phyloP scores from a whole-genome alignment of 2,329 filamentous ascomycete species.

The Fusarium staphyleae region DNA sequence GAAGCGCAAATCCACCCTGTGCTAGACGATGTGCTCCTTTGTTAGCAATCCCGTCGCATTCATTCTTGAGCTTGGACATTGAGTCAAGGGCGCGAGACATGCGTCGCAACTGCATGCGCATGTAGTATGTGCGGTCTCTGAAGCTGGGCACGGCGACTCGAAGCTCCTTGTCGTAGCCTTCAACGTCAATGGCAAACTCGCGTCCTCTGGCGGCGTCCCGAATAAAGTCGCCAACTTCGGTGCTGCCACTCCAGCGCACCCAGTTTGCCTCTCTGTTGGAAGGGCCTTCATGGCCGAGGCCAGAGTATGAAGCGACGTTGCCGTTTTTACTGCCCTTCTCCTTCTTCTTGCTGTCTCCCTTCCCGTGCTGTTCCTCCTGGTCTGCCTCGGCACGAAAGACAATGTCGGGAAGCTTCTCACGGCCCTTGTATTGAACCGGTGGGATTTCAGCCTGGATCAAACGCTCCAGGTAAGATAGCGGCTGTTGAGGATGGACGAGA shows the following conservation, averaged over 20 bases:
- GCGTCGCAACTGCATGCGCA: constrained; percentile 77
- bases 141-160: constrained; percentile 85
- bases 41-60: constrained; percentile 82
- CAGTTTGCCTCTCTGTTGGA: constrained; percentile 60
- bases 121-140: constrained; percentile 87
- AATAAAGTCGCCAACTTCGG: constrained; percentile 94
- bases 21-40: constrained; percentile 80
- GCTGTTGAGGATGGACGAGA: constrained; percentile 87
- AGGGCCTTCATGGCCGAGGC: constrained; percentile 68
- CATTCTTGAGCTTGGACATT: constrained; percentile 76
- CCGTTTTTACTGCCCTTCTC: constrained; percentile 38
- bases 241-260: constrained; percentile 87
- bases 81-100: constrained; percentile 72
- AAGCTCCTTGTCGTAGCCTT: constrained; percentile 71
- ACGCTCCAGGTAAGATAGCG: constrained; percentile 86
- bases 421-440: constrained; percentile 67
- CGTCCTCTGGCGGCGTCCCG: constrained; percentile 84
- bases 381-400: constrained; percentile 82
- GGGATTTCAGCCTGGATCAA: constrained; percentile 89
- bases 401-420: constrained; percentile 75
- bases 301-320: constrained; percentile 74
- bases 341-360: constrained; percentile 45
- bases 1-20: constrained; percentile 75
- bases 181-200: constrained; percentile 85
- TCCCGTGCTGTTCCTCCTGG: constrained; percentile 57